Base-by-base conservation (phyloP, 1,284 basidiomycete species). In the Ceratobasidium sp. region DNA sequence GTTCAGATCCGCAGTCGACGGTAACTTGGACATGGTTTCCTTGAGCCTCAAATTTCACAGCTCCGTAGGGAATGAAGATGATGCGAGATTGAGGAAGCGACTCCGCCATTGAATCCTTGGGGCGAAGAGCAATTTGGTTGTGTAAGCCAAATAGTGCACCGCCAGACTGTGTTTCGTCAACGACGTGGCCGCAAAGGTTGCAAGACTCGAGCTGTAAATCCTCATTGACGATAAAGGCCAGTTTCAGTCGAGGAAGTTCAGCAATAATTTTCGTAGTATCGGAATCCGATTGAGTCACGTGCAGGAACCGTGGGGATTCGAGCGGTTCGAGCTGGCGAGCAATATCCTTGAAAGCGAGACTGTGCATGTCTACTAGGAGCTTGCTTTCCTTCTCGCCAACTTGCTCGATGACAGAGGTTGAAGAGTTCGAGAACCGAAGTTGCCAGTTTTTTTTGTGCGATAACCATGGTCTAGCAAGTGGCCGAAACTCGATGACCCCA, bases 31-130 rank as follows among this genome's bases (percentile, higher is more conserved):
- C 54, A 63, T 79, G 77, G 41, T 77, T 3, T 61, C 74, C 0
- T 66, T 19, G 16, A 13, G 27, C 0, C 24, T 3, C 46, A 75
- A 74, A 2, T 8, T 73, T 41, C n/a, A 83, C 51, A 0, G 74
- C 2, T 0, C 85, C 85, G 9, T 80, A 74, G 1, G 86, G 86
- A 39, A 82, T 78, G 2, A 82, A 77, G 34, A 86, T 78, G 1
- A 77, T 77, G 8, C 82, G 81, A 0, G 79, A 77, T 0, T 68
- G 77, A 0, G 76, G 74, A 9, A 14, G 61, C 71, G 5, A 74
- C 31, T n/a, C 24, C 49, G 69, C 13, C 54, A 14, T 11, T n/a
- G 48, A 2, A 9, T 71, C 46, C 34, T 53, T 75, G 5, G 53
- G 3, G 34, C 77, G 66, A 0, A 78, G 49, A 16, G 78, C 72